phyloP scores from a whole-genome alignment of 2,329 filamentous ascomycete species.

The Monilinia laxa region DNA sequence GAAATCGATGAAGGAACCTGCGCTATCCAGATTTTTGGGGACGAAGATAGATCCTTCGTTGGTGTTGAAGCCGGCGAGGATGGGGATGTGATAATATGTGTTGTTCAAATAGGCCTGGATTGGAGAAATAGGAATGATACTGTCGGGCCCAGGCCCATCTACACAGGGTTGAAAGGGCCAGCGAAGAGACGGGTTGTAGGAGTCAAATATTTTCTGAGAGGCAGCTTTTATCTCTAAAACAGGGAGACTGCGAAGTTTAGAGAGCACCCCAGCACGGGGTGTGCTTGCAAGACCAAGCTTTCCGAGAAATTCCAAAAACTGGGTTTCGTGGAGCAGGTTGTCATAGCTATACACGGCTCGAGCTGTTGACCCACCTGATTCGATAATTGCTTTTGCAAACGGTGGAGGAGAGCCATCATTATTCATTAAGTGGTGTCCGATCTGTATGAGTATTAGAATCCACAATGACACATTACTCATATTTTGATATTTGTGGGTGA shows the following conservation, averaged over 20 bases:
- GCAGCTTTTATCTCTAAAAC: conserved; percentile 44
- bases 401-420: conserved; percentile 42
- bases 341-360: conserved; percentile 53
- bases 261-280: conserved; percentile 50
- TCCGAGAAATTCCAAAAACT: conserved; percentile 57
- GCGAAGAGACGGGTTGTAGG: conserved; percentile 47
- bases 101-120: conserved; percentile 57
- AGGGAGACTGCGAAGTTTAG: conserved; percentile 49
- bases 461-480: background rate
- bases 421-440: conserved; percentile 66
- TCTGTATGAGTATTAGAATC: conserved; percentile 42
- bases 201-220: conserved; percentile 47
- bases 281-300: conserved; percentile 50
- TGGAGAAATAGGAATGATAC: conserved; percentile 57
- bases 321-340: conserved; percentile 56
- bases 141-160: conserved; percentile 48
- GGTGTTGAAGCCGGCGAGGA: conserved; percentile 69
- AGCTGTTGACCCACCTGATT: conserved; percentile 57
- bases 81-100: conserved; percentile 55
- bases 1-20: conserved; percentile 57
- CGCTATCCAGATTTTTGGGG: conserved; percentile 45
- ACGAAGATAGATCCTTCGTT: conserved; percentile 69
- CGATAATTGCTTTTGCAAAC: conserved; percentile 55
- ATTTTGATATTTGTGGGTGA: too few species aligned
- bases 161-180: conserved; percentile 72